Conservation (phyloP, 139 green algal species). For the Coccomyxa sp. region DNA sequence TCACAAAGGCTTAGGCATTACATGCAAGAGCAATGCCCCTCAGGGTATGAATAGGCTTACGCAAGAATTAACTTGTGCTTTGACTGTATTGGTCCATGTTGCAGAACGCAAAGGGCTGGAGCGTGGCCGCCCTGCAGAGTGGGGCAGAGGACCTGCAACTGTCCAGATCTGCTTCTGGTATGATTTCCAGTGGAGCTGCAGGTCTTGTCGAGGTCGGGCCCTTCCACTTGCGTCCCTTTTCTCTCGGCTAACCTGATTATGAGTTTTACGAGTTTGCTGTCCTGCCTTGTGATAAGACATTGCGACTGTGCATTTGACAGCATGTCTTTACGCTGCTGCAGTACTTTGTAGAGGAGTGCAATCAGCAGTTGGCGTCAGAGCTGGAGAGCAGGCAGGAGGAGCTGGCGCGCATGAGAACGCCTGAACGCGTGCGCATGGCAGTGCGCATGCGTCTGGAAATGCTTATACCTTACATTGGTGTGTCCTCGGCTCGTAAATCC, state of each 20-base stretch:
- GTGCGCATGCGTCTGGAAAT: slow-evolving; percentile 54
- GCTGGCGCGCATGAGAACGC: slow-evolving; percentile 17
- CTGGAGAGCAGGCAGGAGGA: slow-evolving; percentile 13
- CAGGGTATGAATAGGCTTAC: too few relatives aligned
- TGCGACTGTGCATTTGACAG: background rate
- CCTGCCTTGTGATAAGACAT: background rate
- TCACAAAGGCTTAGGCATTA: background rate
- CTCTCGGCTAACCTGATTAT: background rate
- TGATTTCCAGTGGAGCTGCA: slow-evolving; percentile 33
- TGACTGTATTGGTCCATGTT: background rate
- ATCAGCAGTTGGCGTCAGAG: slow-evolving; percentile 25
- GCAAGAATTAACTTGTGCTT: too few relatives aligned
- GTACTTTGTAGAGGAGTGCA: slow-evolving; percentile 46
- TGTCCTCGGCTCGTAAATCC: background rate
- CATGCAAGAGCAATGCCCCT: background rate
- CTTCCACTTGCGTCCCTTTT: too few relatives aligned
- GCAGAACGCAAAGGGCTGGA: slow-evolving; percentile 45
- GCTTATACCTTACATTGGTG: slow-evolving; percentile 42
- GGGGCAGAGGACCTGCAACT: slow-evolving; percentile 52
- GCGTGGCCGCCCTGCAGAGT: slow-evolving; percentile 14
- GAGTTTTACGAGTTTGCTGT: background rate
- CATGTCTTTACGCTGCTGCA: slow-evolving; percentile 1
- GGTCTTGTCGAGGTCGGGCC: slow-evolving; percentile 50
- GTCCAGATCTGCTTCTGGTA: slow-evolving; percentile 42
- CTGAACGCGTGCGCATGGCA: slow-evolving; percentile 36